Conservation (phyloP, 75 land plant species). For the Selaginella tamariscina region DNA sequence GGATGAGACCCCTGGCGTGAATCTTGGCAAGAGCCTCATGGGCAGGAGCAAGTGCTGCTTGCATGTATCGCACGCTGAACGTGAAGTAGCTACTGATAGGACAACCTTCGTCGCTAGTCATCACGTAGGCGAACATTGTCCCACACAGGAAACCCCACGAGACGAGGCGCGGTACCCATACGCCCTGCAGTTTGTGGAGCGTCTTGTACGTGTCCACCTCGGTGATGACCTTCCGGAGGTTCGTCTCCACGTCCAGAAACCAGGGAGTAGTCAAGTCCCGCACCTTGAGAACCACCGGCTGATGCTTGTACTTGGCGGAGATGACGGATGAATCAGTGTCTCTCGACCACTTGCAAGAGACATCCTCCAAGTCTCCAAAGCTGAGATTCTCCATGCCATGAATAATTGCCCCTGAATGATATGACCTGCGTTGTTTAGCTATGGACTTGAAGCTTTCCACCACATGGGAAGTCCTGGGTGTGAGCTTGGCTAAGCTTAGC, state of each 20-base stretch:
- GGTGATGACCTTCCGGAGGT: conserved; percentile 4
- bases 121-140: conserved; percentile 3
- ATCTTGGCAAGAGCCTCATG: neutral
- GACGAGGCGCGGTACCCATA: neutral
- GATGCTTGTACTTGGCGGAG: conserved; percentile 1
- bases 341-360: neutral
- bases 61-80: neutral
- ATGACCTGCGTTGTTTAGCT: neutral
- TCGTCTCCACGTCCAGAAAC: neutral
- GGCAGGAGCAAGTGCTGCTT: conserved; percentile 4
- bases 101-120: neutral
- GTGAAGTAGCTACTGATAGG: neutral
- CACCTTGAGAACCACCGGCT: too few species aligned
- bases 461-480: neutral
- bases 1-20: conserved; percentile 4
- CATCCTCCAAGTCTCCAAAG: neutral
- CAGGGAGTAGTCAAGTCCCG: conserved; percentile 4
- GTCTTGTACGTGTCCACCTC: neutral
- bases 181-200: conserved; percentile 1
- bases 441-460: conserved; percentile 3
- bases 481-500: conserved; percentile 1
- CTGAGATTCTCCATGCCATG: neutral
- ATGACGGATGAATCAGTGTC: neutral
- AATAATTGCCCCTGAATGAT: neutral
- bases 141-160: neutral